Base-by-base conservation (phyloP, 2,329 filamentous ascomycete species). In the Pseudogymnoascus sp. region DNA sequence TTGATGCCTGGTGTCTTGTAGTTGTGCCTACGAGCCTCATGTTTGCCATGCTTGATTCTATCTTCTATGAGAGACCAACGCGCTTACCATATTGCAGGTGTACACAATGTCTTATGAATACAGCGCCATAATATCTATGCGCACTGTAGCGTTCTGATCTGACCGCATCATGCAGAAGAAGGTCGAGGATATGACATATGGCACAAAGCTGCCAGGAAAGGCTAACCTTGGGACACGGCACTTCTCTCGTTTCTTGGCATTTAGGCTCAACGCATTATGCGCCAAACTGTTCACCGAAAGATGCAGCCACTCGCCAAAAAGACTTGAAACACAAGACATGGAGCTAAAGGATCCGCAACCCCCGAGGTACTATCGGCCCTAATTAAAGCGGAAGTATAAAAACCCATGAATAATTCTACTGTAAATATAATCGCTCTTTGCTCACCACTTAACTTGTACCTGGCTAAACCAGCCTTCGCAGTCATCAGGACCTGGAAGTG, bases 371-470 rank as follows among this genome's bases (percentile, higher is more conserved):
- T 32, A 54, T 32, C 47, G 28, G 47, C 8, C 47, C 47, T 9
- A 32, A 32, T 32, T 54, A 54, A 54, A 54, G 9, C 47, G 47
- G 47, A 54, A 54, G 25, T 54, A 32, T 54, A 54, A 32, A 50
- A 32, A 54, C 32, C 47, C 47, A 18, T 32, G 47, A 54, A 54
- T 54, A 32, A 54, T 54, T 50, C 3, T 5, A 18, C n/a, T 18
- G 47, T 32, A 54, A 54, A 18, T 54, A 54, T 54, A 32, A 18
- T 32, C n/a, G 8, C 2, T 18, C 7, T 18, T 54, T 32, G 5
- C 6, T 25, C 22, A 16, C 6, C 9, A 30, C 25, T 12, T 3
- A 6, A 4, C 47, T 12, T 30, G 43, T 32, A 8, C 43, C 9
- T 30, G n/a, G 18, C 9, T 30, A n/a, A 28, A 50, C n/a, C 2